Base-by-base conservation (phyloP, 352 stramenopile genomes). In the Phytophthora ramorum region DNA sequence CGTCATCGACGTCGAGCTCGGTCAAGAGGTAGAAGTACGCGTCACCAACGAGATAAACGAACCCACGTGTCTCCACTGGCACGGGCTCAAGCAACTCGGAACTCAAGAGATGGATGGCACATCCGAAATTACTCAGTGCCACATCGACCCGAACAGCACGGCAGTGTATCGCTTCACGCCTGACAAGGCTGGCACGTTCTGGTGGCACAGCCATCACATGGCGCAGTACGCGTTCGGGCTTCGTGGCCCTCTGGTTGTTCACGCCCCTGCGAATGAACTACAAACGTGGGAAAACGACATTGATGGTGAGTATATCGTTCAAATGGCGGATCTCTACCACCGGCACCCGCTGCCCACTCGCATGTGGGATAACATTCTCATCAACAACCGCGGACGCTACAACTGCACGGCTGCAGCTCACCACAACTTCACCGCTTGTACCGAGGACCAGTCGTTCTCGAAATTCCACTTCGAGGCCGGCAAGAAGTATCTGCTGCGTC, bases 351-450 rank as follows among this genome's bases (percentile, higher is more conserved):
- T 34, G 20, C 19, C 19, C 4, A 44, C 50, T 0, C 65, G 19
- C 4, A 76, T 80, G 37, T 75, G 67, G 66, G 68, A 83, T 28
- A 70, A 57, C 32, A 67, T 79, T 16, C 41, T 80, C 2, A 79
- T 80, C 51, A 83, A 83, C 53, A 71, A 79, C 44, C 68, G 46
- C 9, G 75, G 68, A 0, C 71, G 75, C 19, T 80, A 80, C 61
- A 73, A 76, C 50, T 83, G 71, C 71, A 55, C 49, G 3, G 63
- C 57, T 43, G 64, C 67, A 4, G 17, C 26, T 19, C 37, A 57
- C 38, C 54, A 64, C 24, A 59, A 50, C 14, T 69, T 71, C 20
- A 46, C 58, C 7, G 16, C 63, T 1, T 83, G 71, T 37, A 68
- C 28, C 0, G 40, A 62, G 2, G 45, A 65, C 6, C 63, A 76